phyloP scores from a whole-genome alignment of 2,329 filamentous ascomycete species.

The Botrytis sinoallii region DNA sequence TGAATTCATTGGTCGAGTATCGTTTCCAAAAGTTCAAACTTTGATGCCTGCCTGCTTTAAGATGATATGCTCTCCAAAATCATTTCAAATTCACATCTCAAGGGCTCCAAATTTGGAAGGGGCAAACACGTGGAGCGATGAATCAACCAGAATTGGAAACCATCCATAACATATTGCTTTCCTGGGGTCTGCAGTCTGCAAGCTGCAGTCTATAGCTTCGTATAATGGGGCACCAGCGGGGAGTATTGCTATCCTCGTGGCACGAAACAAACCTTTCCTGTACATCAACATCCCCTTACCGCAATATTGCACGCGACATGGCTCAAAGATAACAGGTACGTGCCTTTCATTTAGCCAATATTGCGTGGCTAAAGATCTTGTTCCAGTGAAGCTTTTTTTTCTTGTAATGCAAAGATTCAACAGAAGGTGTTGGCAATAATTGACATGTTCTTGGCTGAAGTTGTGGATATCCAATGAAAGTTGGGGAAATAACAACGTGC shows the following conservation, averaged over 20 bases:
- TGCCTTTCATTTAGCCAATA: background rate
- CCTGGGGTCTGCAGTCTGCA: background rate
- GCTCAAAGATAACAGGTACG: background rate
- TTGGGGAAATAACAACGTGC: conserved; percentile 14
- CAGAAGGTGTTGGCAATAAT: background rate
- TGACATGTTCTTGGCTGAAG: conserved; percentile 11
- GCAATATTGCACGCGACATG: conserved; percentile 7
- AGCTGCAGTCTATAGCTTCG: background rate
- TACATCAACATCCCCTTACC: background rate
- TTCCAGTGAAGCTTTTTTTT: background rate
- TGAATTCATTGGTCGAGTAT: background rate
- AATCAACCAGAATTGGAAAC: background rate
- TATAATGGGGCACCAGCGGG: background rate
- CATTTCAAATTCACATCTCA: background rate
- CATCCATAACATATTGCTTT: background rate
- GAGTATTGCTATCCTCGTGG: background rate
- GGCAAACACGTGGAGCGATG: background rate
- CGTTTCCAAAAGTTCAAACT: background rate
- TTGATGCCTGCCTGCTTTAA: background rate
- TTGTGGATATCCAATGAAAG: conserved; percentile 12
- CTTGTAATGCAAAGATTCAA: background rate
- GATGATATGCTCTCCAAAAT: background rate
- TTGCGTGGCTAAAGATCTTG: background rate
- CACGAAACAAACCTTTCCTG: background rate
- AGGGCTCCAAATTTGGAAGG: background rate